phyloP scores from a whole-genome alignment of 2,329 filamentous ascomycete genomes.

The Fusarium pseudonygamai region DNA sequence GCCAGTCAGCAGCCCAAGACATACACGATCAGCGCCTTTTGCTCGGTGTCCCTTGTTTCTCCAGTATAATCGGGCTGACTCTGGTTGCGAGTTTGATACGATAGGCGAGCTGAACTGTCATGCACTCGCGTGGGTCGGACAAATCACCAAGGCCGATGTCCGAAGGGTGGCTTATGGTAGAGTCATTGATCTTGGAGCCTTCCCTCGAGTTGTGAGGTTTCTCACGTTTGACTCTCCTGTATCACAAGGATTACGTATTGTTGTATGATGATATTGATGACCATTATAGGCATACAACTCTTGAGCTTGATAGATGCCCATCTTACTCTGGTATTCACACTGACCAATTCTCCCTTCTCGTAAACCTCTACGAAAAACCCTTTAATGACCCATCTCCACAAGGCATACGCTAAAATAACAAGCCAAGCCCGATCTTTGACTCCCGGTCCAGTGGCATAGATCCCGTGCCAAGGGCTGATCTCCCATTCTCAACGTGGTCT shows the following conservation, averaged over 20 bases:
- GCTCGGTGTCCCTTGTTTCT: not conserved
- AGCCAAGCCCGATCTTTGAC: constrained; percentile 5
- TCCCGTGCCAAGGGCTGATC: constrained; percentile 15
- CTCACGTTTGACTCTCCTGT: not conserved
- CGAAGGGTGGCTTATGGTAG: constrained; percentile 33
- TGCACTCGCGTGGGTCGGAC: constrained; percentile 33
- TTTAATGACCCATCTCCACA: constrained; percentile 6
- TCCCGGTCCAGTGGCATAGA: constrained; percentile 10
- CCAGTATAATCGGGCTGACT: constrained; percentile 22
- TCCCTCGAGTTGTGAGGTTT: not conserved
- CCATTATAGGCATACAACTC: not conserved
- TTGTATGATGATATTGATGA: not conserved
- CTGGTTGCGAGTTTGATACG: not conserved
- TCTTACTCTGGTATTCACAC: not conserved
- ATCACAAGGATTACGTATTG: not conserved
- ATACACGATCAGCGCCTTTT: constrained; percentile 23
- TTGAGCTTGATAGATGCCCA: not conserved
- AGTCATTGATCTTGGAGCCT: constrained; percentile 23
- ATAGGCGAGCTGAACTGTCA: constrained; percentile 24
- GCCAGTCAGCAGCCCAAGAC: constrained; percentile 15
- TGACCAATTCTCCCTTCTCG: not conserved
- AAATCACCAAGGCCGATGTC: constrained; percentile 44
- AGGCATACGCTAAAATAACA: not conserved
- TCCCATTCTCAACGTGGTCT: constrained; percentile 16
- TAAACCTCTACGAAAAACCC: not conserved